Evolutionary conservation across 441 rosid genomes (phyloP).

Genomic region (Populus hybrid): DNA sequence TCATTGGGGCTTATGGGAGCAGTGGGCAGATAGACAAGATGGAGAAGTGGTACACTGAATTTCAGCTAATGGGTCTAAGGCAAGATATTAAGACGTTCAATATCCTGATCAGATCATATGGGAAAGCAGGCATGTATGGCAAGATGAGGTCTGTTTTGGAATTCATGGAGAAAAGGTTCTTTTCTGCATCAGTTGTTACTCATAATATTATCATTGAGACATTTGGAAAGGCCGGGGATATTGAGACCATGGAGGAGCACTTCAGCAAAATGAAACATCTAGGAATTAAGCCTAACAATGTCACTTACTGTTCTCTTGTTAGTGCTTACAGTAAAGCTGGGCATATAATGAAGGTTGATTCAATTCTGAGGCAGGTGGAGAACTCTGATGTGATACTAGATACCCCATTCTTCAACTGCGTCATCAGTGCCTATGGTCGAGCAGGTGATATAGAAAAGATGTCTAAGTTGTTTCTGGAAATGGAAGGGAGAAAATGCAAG

Average conservation of each 20-base stretch:
- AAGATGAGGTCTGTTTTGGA: constrained; percentile 63
- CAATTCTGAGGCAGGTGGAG: constrained; percentile 67
- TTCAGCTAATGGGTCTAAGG: constrained; percentile 65
- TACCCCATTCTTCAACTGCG: constrained; percentile 74
- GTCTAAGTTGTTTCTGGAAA: constrained; percentile 52
- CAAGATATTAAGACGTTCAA: constrained; percentile 69
- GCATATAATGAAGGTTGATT: constrained; percentile 52
- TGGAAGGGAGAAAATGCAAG: constrained; percentile 66
- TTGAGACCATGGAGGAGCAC: constrained; percentile 60
- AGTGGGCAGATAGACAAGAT: constrained; percentile 48
- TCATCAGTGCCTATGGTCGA: constrained; percentile 69
- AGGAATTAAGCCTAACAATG: constrained; percentile 76
- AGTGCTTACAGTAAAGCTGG: constrained; percentile 63
- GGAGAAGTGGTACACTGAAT: constrained; percentile 72
- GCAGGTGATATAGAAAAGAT: constrained; percentile 67
- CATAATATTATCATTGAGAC: constrained; percentile 61
- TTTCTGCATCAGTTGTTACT: constrained; percentile 47
- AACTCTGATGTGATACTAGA: constrained; percentile 74
- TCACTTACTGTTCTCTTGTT: constrained; percentile 74
- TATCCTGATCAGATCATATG: constrained; percentile 63
- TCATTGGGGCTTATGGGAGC: constrained; percentile 66
- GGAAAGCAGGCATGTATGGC: constrained; percentile 52
- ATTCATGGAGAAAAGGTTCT: constrained; percentile 69
- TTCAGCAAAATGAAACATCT: constrained; percentile 67
- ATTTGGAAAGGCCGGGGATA: constrained; percentile 61